Evolutionary conservation across 768 basidiomycete species (phyloP).

Genomic region (Podaxis sp.): DNA sequence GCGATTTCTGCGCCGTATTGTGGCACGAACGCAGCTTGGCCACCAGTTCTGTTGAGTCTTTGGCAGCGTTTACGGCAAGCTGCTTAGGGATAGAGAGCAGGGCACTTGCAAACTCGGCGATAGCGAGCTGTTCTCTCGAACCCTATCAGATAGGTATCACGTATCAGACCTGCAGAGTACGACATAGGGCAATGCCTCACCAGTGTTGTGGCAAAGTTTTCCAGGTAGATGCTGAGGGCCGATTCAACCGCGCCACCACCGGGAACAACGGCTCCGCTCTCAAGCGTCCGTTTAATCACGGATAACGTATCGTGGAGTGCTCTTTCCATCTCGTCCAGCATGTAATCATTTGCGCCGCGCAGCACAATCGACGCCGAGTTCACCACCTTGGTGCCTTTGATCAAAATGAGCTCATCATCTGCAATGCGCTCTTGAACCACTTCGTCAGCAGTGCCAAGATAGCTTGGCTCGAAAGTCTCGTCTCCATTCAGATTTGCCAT

Average conservation of each 20-base stretch:
- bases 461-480: constrained; percentile 91
- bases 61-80: constrained; percentile 95
- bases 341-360: constrained; percentile 97
- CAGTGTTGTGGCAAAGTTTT: constrained; percentile 97
- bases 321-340: constrained; percentile 99
- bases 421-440: constrained; percentile 95
- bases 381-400: constrained; percentile 98
- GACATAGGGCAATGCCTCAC: constrained; percentile 42
- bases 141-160: constrained; percentile 49
- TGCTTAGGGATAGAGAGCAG: constrained; percentile 95
- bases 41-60: constrained; percentile 96
- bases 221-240: constrained; percentile 93
- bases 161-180: background rate
- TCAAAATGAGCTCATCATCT: constrained; percentile 96
- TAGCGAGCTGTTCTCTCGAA: constrained; percentile 95
- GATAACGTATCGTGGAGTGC: constrained; percentile 92
- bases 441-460: constrained; percentile 91
- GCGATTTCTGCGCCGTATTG: constrained; percentile 92
- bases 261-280: constrained; percentile 93
- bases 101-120: constrained; percentile 96
- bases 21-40: constrained; percentile 97
- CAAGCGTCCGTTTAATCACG: constrained; percentile 93
- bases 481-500: constrained; percentile 97
- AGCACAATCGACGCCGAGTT: constrained; percentile 90
- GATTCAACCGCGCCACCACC: constrained; percentile 98